A percentile compares a stretch with the other conserved stretches of the same genome.
phyloP scores from a whole-genome alignment of 2,329 filamentous ascomycete genomes.

The Elsinoe necatrix region DNA sequence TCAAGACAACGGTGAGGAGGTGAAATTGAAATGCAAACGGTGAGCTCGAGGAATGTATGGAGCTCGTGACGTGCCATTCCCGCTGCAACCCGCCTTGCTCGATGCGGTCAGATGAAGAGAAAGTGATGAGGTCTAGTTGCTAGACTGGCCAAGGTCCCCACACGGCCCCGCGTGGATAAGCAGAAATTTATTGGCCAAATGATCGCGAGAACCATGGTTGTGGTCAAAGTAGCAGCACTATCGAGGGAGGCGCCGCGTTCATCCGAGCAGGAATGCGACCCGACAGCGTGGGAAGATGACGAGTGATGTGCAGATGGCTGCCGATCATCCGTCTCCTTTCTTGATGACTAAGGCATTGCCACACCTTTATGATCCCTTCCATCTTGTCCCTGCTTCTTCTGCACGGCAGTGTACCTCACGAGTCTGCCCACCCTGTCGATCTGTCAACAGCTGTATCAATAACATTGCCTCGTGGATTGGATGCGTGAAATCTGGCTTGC shows the following conservation, averaged over 20 bases:
- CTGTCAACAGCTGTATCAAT: background rate
- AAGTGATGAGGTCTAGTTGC: background rate
- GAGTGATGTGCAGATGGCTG: background rate
- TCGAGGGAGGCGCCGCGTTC: constrained; percentile 12
- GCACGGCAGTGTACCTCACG: background rate
- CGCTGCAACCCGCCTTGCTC: background rate
- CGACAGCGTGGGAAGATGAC: constrained; percentile 1
- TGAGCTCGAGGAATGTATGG: background rate
- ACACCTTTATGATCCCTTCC: background rate
- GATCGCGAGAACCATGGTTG: background rate
- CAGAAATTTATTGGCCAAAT: background rate
- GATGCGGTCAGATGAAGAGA: background rate
- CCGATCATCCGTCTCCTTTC: constrained; percentile 4
- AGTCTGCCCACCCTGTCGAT: background rate
- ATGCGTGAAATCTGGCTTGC: background rate
- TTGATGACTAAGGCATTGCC: background rate
- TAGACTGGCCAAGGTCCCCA: background rate
- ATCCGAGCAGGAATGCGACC: background rate
- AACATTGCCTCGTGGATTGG: constrained; percentile 2
- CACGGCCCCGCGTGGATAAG: background rate
- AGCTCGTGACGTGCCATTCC: background rate
- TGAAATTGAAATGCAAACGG: constrained; percentile 7
- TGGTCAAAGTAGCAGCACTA: background rate
- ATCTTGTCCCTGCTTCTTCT: background rate
- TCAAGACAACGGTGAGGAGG: constrained; percentile 6